Base-by-base conservation (phyloP, 805 yeast species). In the Komagataella mondaviorum region DNA sequence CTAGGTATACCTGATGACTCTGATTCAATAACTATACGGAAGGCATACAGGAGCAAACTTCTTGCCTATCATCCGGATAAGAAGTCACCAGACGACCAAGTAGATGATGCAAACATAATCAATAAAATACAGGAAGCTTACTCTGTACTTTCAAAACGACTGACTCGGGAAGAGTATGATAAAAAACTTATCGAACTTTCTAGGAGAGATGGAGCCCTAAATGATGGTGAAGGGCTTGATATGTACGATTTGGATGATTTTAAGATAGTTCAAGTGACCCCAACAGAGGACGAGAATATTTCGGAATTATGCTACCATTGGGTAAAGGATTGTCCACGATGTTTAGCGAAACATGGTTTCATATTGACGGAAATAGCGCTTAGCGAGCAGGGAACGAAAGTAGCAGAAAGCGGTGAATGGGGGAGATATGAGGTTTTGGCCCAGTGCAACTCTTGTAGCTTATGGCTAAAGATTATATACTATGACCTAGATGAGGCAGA, bases 51-150 rank as follows among this genome's bases (percentile, higher is more conserved):
- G 52, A 67, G 63, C 39, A 75, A 75, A 14, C 71, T 91, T 6
- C 68, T 91, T 1, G 60, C 63, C 3, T 63, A 76, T 2, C 98
- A 91, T 63, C 98, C 98, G 1, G 98, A 91, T 62, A 90, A 89
- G 58, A 49, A 46, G n/a, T 30, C 30, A 44, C 51, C 51, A 18
- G 47, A 54, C 3, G 36, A 53, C 17, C 59, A 59, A 43, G 54
- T 68, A 4, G 39, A 30, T 10, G 39, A 30, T 30, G 3, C 14
- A 30, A 30, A 8, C 39, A 30, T 30, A 30, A 65, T 81, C 6
- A 68, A 76, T 52, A 65, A 66, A 22, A 71, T 89, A 30, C 76
- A 83, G 56, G 66, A 63, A 20, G 96, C 97, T 0, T 89, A 85
- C 58, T 59, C 65, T n/a, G 69, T 73, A 0, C 65, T 89, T 6